A percentile compares a stretch with the other conserved stretches of the same genome.
phyloP scores from a whole-genome alignment of 768 basidiomycete species.

The Lentinula boryana region DNA sequence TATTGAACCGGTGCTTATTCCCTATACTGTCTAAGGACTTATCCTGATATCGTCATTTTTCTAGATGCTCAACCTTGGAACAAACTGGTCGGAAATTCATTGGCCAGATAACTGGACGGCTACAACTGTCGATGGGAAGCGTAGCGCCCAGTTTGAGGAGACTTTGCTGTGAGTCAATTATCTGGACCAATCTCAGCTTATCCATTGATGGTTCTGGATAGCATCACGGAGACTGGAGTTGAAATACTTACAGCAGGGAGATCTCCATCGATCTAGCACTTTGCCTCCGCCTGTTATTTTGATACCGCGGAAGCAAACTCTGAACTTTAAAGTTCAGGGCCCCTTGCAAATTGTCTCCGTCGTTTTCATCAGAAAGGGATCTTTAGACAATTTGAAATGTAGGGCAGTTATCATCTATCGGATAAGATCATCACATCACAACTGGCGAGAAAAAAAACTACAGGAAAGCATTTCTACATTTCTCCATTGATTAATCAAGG shows the following conservation, averaged over 20 bases:
- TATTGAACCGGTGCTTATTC: conserved; percentile 60
- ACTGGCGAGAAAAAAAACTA: too few species aligned
- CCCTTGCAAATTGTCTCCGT: too few species aligned
- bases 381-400: too few species aligned
- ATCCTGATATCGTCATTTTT: conserved; percentile 10
- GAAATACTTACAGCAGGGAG: conserved; percentile 74
- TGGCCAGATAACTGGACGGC: conserved; percentile 99
- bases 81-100: conserved; percentile 68
- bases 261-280: not conserved
- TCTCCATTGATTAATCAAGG: too few species aligned
- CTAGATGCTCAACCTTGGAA: conserved; percentile 91
- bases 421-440: too few species aligned
- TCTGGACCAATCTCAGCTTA: conserved; percentile 2
- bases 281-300: not conserved
- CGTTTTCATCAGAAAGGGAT: too few species aligned
- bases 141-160: conserved; percentile 96
- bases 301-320: conserved; percentile 12
- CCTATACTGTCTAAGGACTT: not conserved
- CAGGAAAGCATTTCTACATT: too few species aligned
- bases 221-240: conserved; percentile 87
- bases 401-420: too few species aligned
- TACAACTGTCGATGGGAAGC: conserved; percentile 84
- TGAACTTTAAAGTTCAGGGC: not conserved
- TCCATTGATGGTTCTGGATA: conserved; percentile 22
- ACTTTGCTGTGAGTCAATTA: conserved; percentile 72